Conservation (phyloP, 2,329 filamentous ascomycete species). For the Claviceps digitariae region DNA sequence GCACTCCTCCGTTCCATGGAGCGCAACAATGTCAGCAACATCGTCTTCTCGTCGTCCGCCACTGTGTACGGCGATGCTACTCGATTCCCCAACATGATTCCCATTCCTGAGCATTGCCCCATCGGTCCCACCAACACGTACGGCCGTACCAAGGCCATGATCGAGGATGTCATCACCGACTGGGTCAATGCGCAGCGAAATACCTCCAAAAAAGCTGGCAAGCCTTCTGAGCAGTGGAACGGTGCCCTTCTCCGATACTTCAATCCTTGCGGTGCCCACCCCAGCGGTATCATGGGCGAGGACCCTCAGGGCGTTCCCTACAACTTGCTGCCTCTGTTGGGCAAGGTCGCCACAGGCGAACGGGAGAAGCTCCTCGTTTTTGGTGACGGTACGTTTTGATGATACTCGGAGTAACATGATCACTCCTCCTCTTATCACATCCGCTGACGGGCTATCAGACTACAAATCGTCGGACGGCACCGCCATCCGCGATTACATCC, state of each 20-base stretch:
- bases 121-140: conserved; percentile 96
- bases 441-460: conserved; percentile 39
- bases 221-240: conserved; percentile 75
- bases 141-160: conserved; percentile 87
- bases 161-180: conserved; percentile 87
- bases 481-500: conserved; percentile 95
- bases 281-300: conserved; percentile 94
- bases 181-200: conserved; percentile 76
- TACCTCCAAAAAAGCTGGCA: conserved; percentile 67
- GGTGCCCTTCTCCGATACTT: conserved; percentile 90
- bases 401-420: not conserved
- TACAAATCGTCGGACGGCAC: conserved; percentile 85
- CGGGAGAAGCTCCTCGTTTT: conserved; percentile 90
- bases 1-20: conserved; percentile 76
- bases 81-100: conserved; percentile 94
- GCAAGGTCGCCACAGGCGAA: conserved; percentile 91
- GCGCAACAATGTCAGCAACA: conserved; percentile 83
- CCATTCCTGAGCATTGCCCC: conserved; percentile 93
- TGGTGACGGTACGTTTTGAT: conserved; percentile 61
- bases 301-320: conserved; percentile 92
- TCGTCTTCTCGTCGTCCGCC: conserved; percentile 96
- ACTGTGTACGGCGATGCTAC: conserved; percentile 98
- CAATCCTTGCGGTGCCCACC: conserved; percentile 91
- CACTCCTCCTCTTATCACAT: not conserved
- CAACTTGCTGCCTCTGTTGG: conserved; percentile 87